phyloP scores from a whole-genome alignment of 2,329 filamentous ascomycete genomes.

The Alternaria atra region DNA sequence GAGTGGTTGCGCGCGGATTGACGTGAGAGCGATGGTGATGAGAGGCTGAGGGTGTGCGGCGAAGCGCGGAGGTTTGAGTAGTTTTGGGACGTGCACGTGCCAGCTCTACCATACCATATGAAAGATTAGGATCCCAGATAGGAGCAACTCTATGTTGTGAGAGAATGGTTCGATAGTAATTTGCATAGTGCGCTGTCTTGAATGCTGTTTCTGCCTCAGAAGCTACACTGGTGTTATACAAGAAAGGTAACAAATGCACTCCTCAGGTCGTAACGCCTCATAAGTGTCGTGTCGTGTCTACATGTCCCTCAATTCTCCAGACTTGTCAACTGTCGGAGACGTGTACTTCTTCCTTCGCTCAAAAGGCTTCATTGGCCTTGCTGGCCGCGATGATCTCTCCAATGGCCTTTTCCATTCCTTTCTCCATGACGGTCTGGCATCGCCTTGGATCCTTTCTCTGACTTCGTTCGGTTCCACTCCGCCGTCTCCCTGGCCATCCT shows the following conservation, averaged over 20 bases:
- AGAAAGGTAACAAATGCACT: background rate
- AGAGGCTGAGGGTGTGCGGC: slow-evolving; percentile 25
- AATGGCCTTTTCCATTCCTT: slow-evolving; percentile 24
- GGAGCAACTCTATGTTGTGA: background rate
- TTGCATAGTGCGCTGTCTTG: background rate
- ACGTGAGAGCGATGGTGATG: slow-evolving; percentile 1
- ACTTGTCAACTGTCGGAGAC: background rate
- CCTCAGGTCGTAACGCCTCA: background rate
- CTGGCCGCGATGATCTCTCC: slow-evolving; percentile 12
- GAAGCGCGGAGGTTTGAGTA: slow-evolving; percentile 31
- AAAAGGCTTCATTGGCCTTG: background rate
- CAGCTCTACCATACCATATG: slow-evolving; percentile 2
- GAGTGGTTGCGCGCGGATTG: slow-evolving; percentile 1
- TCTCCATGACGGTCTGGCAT: slow-evolving; percentile 21
- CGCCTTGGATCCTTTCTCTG: background rate
- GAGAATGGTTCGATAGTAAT: background rate
- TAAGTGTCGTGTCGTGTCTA: slow-evolving; percentile 2
- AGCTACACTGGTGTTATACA: slow-evolving; percentile 17
- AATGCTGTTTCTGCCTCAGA: background rate
- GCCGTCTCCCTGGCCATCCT: background rate
- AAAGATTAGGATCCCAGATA: background rate
- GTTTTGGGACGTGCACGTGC: slow-evolving; percentile 23
- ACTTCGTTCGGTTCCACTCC: background rate
- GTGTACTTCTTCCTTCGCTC: slow-evolving; percentile 1
- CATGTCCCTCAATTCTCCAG: slow-evolving; percentile 1